Evolutionary conservation across 2,329 filamentous ascomycete species (phyloP), one percentile per base, ranked within the genome.

Genomic region (Fusarium pilosicola): DNA sequence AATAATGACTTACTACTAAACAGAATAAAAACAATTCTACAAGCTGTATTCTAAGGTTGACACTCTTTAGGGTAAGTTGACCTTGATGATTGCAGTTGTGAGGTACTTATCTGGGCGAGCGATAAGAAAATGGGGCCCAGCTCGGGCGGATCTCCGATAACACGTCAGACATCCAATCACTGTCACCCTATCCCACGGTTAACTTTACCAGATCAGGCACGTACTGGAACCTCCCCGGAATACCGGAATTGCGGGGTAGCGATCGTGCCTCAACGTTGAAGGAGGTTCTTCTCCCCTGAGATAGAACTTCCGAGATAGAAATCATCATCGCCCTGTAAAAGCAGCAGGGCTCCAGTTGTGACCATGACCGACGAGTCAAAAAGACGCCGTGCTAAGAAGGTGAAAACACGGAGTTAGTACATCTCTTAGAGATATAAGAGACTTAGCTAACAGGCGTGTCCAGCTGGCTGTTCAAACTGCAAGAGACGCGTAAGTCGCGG

Each of bases 381-480:
- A 10, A 18, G 26, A 63, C 24, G 17, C 9, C 36, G 15, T 20
- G 22, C 59, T 5, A 63, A 63, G 44, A 67, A 48, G 18, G 32
- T 20, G 8, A 74, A 74, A 46, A 55, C 65, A 3, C 56, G 58
- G n/a, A 70, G 71, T 70, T 59, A 4, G 18, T 46, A 11, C 2
- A 24, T 39, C 14, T 6, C 4, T 17, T 17, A 11, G 15, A 13
- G n/a, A 17, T 28, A 3, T n/a, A 24, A 4, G 13, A 7, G 9
- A 38, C 36, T 14, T 32, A 5, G n/a, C 58, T 65, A 17, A 65
- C 18, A 15, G 13, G 14, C 20, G 9, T 5, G 14, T 12, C 17
- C 22, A 73, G 70, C 51, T 26, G 65, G 71, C 34, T 74, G 65
- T n/a, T 48, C 60, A 9, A 65, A 55, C 7, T 74, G 70, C 41